Conservation (phyloP, 495 filamentous ascomycete genomes). For the Platismatia glauca region DNA sequence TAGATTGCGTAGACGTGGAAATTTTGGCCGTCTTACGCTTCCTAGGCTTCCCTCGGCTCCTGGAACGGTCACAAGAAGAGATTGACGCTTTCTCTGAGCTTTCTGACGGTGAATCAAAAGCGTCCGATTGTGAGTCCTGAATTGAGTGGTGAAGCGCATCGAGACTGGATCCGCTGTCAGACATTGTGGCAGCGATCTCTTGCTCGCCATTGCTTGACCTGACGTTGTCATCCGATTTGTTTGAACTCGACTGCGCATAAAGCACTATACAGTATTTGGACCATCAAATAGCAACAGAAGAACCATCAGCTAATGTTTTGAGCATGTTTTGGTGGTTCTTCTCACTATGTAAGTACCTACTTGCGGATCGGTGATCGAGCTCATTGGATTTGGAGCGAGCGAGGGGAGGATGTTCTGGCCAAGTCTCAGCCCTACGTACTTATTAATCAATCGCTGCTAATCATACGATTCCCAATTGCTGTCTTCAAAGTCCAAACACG, state of each 20-base stretch:
- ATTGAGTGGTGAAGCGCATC: not conserved
- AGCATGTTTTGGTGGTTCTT: too few relatives aligned
- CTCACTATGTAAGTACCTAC: too few relatives aligned
- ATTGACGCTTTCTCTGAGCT: not conserved
- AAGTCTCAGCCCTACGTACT: not conserved
- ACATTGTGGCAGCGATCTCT: conserved; percentile 1
- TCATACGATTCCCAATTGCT: too few relatives aligned
- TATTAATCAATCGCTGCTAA: not conserved
- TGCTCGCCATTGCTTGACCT: not conserved
- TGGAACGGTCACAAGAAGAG: conserved; percentile 5
- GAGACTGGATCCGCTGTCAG: not conserved
- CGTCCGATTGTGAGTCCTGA: not conserved
- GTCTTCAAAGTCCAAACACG: too few relatives aligned
- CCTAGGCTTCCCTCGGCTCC: conserved; percentile 10
- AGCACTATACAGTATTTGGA: not conserved
- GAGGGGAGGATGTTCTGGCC: too few relatives aligned
- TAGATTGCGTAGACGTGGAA: conserved; percentile 14
- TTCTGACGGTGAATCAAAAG: not conserved
- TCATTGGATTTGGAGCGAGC: too few relatives aligned
- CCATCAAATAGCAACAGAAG: not conserved
- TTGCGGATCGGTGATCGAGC: too few relatives aligned
- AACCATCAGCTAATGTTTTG: not conserved
- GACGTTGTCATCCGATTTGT: not conserved
- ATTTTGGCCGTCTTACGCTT: conserved; percentile 27
- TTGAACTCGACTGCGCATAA: too few relatives aligned